Base-by-base conservation (phyloP, 2,329 filamentous ascomycete species). In the Madurella mycetomatis region DNA sequence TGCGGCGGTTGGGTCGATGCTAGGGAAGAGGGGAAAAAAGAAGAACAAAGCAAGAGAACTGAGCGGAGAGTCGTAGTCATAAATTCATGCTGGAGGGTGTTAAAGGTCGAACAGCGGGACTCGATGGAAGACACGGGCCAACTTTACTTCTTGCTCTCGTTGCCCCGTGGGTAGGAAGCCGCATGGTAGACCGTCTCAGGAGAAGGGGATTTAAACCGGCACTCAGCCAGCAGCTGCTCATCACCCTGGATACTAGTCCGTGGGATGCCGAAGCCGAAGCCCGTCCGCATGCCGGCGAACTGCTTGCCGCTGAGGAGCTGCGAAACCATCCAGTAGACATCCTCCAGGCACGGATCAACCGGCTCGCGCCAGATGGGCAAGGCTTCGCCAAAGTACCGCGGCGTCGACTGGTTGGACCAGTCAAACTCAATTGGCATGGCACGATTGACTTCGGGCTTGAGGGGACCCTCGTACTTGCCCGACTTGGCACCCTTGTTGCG, bases 271-370 rank as follows among this genome's bases (percentile, higher is more conserved):
- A 64, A 63, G 16, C 59, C 60, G 4, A 25, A 9, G 3, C 63
- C 58, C 3, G 47, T 31, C 8, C 55, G 47, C 53, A 66, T 62
- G 9, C 62, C 62, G 2, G 57, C 31, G 41, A 49, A 65, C 45
- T 57, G 51, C 40, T 43, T 54, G 30, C 60, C 61, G 3, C 41
- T 41, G 17, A 64, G 9, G 11, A 66, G 57, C 52, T 60, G 55
- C 58, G 59, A 65, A 1, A 57, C 55, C 63, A 66, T 61, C 53
- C 57, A 62, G 46, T 62, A 57, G 11, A 66, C 60, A 46, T 66
- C 64, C 55, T 65, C 64, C 9, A 60, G 49, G 13, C 47, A 51
- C 9, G 65, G 64, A 9, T 67, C 64, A 18, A 52, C 50, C 9
- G 54, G 52, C 45, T 63, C 55, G 11, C 9, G n/a, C 64, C 65